phyloP scores from a whole-genome alignment of 2,329 filamentous ascomycete genomes.

The Neofusicoccum sp. region DNA sequence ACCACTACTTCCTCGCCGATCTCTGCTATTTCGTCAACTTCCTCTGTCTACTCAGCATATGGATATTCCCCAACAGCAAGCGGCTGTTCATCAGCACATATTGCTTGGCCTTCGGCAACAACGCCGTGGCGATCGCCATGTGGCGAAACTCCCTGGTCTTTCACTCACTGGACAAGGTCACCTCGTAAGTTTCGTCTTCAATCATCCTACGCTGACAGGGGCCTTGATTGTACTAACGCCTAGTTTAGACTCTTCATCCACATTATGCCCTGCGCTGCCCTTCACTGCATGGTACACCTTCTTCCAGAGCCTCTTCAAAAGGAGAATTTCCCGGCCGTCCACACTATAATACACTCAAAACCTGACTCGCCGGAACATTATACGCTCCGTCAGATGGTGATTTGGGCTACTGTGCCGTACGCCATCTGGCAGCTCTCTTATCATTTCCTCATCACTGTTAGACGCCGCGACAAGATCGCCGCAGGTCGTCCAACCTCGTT shows the following conservation, averaged over 20 bases:
- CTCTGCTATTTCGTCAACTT: constrained; percentile 98
- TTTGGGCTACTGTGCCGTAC: constrained; percentile 93
- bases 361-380: constrained; percentile 78
- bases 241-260: constrained; percentile 82
- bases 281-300: constrained; percentile 90
- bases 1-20: constrained; percentile 85
- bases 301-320: constrained; percentile 64
- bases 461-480: constrained; percentile 91
- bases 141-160: constrained; percentile 99
- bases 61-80: constrained; percentile 87
- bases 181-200: constrained; percentile 54
- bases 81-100: constrained; percentile 88
- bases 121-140: constrained; percentile 96
- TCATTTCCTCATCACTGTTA: constrained; percentile 92
- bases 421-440: constrained; percentile 89
- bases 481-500: constrained; percentile 94
- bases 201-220: not conserved
- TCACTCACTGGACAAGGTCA: constrained; percentile 97
- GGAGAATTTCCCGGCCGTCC: constrained; percentile 78
- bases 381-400: constrained; percentile 76
- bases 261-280: constrained; percentile 93
- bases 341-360: constrained; percentile 68
- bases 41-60: constrained; percentile 75
- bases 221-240: not conserved
- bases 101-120: constrained; percentile 92